Conservation (phyloP, 2,329 filamentous ascomycete genomes). For the Chrysoporthe austroafricana region DNA sequence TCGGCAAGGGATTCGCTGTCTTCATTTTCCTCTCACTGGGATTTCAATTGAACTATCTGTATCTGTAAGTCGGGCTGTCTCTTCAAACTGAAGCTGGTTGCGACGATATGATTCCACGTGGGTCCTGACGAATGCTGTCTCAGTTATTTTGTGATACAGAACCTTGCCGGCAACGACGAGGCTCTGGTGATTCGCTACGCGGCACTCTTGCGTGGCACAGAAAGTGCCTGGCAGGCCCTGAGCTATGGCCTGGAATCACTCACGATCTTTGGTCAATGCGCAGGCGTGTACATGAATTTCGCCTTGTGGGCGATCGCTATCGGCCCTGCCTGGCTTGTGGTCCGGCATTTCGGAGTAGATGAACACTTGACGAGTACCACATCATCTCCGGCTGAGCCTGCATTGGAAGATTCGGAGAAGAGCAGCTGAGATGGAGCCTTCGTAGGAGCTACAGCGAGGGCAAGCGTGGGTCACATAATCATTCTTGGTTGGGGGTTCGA, state of each 20-base stretch:
- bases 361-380: conserved; percentile 28
- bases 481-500: too few species aligned
- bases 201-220: conserved; percentile 69
- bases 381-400: conserved; percentile 47
- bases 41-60: conserved; percentile 77
- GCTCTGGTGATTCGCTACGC: conserved; percentile 70
- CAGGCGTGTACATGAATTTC: conserved; percentile 73
- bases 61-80: conserved; percentile 52
- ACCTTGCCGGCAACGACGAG: conserved; percentile 60
- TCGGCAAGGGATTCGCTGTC: conserved; percentile 67
- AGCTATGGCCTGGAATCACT: conserved; percentile 71
- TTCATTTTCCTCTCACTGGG: conserved; percentile 69
- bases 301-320: conserved; percentile 68
- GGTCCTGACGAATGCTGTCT: background rate
- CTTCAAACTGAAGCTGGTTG: background rate
- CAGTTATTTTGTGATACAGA: conserved; percentile 72
- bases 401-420: conserved; percentile 2
- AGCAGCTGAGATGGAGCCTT: background rate
- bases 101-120: background rate
- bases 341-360: conserved; percentile 14
- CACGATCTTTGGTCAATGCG: conserved; percentile 64
- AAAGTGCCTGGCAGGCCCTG: conserved; percentile 74
- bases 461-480: too few species aligned
- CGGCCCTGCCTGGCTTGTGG: conserved; percentile 67
- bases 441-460: background rate